These are phyloP conservation scores for Aspergillus ellipticus DNA, from an alignment of 495 filamentous ascomycete species.

Conservation along the genomic window DNA sequence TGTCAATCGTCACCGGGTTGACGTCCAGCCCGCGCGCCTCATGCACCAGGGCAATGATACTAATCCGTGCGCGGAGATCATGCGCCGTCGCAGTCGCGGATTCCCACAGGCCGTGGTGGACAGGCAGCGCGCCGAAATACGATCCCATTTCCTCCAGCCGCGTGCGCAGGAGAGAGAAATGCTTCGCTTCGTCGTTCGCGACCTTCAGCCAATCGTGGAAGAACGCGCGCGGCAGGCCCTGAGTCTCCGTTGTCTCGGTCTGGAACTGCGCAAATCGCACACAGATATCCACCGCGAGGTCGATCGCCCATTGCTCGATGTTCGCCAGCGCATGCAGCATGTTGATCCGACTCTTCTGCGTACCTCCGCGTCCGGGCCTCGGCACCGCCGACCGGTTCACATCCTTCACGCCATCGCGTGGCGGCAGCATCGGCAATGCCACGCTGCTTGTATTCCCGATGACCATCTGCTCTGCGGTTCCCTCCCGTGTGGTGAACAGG, in stretches of 20 bases:
- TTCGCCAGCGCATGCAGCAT: slow-evolving; percentile 54
- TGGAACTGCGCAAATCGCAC: slow-evolving; percentile 49
- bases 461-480: slow-evolving; percentile 40
- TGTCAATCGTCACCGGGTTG: slow-evolving; percentile 52
- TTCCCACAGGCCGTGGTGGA: slow-evolving; percentile 50
- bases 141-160: slow-evolving; percentile 49
- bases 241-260: slow-evolving; percentile 23
- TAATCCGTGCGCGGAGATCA: slow-evolving; percentile 49
- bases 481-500: slow-evolving; percentile 39
- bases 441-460: slow-evolving; percentile 37
- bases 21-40: slow-evolving; percentile 52
- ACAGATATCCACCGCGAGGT: slow-evolving; percentile 53
- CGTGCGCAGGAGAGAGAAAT: slow-evolving; percentile 49
- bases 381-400: slow-evolving; percentile 44
- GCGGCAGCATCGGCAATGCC: slow-evolving; percentile 40
- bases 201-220: slow-evolving; percentile 55
- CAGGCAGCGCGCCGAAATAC: slow-evolving; percentile 46
- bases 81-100: slow-evolving; percentile 45
- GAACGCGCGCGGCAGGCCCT: slow-evolving; percentile 43
- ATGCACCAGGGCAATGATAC: slow-evolving; percentile 51
- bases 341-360: slow-evolving; percentile 44
- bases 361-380: slow-evolving; percentile 40
- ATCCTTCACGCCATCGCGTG: slow-evolving; percentile 39
- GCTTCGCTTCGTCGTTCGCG: slow-evolving; percentile 51
- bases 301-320: slow-evolving; percentile 53